Conservation (phyloP, 331 rosid genomes). For the Stylosanthes scabra region DNA sequence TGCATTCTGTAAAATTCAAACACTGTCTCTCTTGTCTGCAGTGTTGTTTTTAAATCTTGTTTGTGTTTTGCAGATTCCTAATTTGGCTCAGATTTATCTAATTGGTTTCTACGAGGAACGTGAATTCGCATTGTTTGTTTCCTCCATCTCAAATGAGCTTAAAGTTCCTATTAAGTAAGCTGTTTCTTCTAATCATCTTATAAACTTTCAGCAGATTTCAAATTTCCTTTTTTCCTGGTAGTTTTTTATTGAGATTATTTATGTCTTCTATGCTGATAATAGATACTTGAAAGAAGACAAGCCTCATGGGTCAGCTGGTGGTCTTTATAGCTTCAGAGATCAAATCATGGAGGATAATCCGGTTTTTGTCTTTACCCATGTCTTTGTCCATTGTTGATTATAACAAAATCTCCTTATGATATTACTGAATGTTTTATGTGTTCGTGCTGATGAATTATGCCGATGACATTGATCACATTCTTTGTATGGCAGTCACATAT, state of each 20-base stretch:
- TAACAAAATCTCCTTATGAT: neutral
- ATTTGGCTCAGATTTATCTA: constrained; percentile 82
- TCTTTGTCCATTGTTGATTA: constrained; percentile 23
- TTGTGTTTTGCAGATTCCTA: constrained; percentile 73
- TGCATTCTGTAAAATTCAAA: constrained; percentile 21
- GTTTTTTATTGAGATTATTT: neutral
- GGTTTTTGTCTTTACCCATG: constrained; percentile 51
- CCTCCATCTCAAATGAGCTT: constrained; percentile 89
- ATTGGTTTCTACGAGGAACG: constrained; percentile 97
- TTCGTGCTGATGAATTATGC: neutral
- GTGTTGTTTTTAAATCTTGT: neutral
- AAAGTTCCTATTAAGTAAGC: constrained; percentile 84
- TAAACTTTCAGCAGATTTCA: neutral
- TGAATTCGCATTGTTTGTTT: constrained; percentile 79
- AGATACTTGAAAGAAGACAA: constrained; percentile 94
- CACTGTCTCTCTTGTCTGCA: constrained; percentile 9
- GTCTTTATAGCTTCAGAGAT: constrained; percentile 86
- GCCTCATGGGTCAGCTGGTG: constrained; percentile 99
- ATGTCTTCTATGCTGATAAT: constrained; percentile 19
- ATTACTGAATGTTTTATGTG: constrained; percentile 1
- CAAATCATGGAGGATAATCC: constrained; percentile 92
- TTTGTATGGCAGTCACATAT: constrained; percentile 73
- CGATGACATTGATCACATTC: constrained; percentile 42
- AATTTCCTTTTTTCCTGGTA: neutral
- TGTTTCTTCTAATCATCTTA: constrained; percentile 11